phyloP scores from a whole-genome alignment of 768 basidiomycete species.

The Termitomyces sp. region DNA sequence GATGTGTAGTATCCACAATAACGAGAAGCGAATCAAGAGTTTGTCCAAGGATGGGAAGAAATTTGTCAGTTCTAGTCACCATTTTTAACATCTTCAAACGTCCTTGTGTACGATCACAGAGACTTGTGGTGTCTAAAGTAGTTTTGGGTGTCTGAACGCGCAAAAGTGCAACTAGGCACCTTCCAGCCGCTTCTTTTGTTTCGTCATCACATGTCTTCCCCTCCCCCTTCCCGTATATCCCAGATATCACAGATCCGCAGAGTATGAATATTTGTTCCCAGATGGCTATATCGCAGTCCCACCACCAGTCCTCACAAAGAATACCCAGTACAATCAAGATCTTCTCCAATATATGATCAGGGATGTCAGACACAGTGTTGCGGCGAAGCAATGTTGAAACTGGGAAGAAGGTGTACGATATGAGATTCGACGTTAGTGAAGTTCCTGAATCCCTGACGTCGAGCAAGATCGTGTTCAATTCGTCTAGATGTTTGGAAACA shows the following conservation, averaged over 20 bases:
- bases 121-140: slow-evolving; percentile 19
- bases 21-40: slow-evolving; percentile 70
- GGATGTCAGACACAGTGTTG: slow-evolving; percentile 61
- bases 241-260: slow-evolving; percentile 57
- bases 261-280: slow-evolving; percentile 89
- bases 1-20: slow-evolving; percentile 48
- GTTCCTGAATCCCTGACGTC: slow-evolving; percentile 30
- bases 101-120: slow-evolving; percentile 17
- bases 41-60: slow-evolving; percentile 78
- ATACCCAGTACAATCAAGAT: slow-evolving; percentile 52
- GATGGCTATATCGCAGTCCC: slow-evolving; percentile 60
- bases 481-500: slow-evolving; percentile 45
- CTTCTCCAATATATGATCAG: slow-evolving; percentile 76
- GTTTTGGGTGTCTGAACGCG: slow-evolving; percentile 41
- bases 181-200: slow-evolving; percentile 68
- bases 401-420: slow-evolving; percentile 86
- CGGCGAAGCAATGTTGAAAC: slow-evolving; percentile 79
- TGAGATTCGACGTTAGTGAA: slow-evolving; percentile 49
- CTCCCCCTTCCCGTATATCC: slow-evolving; percentile 64
- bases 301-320: slow-evolving; percentile 80
- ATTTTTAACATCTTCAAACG: slow-evolving; percentile 33
- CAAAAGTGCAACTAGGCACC: slow-evolving; percentile 60
- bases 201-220: slow-evolving; percentile 72
- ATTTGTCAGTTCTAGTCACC: slow-evolving; percentile 39
- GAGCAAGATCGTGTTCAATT: slow-evolving; percentile 44